phyloP scores from a whole-genome alignment of 352 stramenopile species.

The Phytophthora meadii region DNA sequence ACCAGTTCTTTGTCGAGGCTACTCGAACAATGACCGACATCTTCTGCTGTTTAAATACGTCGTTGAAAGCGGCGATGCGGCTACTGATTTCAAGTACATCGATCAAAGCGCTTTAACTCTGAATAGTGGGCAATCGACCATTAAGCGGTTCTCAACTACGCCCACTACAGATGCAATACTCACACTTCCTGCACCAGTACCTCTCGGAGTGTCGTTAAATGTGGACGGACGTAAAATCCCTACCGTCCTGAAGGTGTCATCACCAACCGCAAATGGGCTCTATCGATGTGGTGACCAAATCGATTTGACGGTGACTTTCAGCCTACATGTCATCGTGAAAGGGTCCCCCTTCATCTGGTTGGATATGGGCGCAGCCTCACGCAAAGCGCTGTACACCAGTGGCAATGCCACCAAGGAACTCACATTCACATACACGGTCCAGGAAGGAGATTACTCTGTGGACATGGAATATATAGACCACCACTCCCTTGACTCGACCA shows the following conservation, averaged over 20 bases:
- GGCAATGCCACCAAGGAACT: slow-evolving; percentile 63
- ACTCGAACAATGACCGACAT: slow-evolving; percentile 58
- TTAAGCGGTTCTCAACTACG: slow-evolving; percentile 85
- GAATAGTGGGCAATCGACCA: slow-evolving; percentile 78
- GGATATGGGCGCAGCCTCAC: slow-evolving; percentile 56
- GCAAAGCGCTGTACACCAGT: slow-evolving; percentile 60
- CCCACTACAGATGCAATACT: slow-evolving; percentile 75
- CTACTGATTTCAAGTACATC: slow-evolving; percentile 64
- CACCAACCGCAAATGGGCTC: slow-evolving; percentile 45
- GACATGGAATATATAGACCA: slow-evolving; percentile 86
- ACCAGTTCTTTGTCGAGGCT: slow-evolving; percentile 65
- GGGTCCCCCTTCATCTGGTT: slow-evolving; percentile 74
- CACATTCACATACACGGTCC: slow-evolving; percentile 71
- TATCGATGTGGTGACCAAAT: slow-evolving; percentile 80
- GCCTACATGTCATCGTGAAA: slow-evolving; percentile 71
- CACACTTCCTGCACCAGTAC: slow-evolving; percentile 53
- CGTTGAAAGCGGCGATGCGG: slow-evolving; percentile 61
- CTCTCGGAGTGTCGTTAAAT: slow-evolving; percentile 55
- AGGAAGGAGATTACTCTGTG: slow-evolving; percentile 74
- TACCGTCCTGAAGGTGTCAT: slow-evolving; percentile 60
- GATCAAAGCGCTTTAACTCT: slow-evolving; percentile 66
- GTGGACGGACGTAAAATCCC: slow-evolving; percentile 72
- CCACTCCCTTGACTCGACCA: slow-evolving; percentile 77
- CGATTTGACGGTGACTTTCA: slow-evolving; percentile 66
- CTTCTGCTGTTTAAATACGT: slow-evolving; percentile 79